These are phyloP conservation scores for Achaetomiella virescens DNA, from an alignment of 495 filamentous ascomycete species.

Conservation along the genomic window DNA sequence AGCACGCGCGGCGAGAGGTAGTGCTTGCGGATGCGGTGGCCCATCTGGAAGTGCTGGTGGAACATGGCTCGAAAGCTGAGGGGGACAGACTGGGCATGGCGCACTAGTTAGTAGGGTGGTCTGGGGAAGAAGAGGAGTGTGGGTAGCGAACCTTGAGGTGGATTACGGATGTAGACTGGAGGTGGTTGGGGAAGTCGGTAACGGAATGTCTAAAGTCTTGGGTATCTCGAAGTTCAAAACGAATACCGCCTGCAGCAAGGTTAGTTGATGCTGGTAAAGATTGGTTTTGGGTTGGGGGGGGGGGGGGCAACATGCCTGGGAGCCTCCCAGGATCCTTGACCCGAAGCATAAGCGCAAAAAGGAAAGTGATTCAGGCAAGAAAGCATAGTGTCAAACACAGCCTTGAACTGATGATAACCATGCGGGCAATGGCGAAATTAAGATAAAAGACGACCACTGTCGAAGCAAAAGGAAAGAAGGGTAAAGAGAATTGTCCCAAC, in stretches of 20 bases:
- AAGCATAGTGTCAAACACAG: conserved; percentile 77
- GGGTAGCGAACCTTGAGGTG: conserved; percentile 80
- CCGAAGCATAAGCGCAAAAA: conserved; percentile 90
- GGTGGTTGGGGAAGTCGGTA: conserved; percentile 27
- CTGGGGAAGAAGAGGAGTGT: conserved; percentile 1
- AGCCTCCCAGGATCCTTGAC: conserved; percentile 88
- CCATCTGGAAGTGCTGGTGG: conserved; percentile 93
- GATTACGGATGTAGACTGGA: conserved; percentile 63
- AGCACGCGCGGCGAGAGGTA: conserved; percentile 86
- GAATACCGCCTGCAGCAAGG: conserved; percentile 61
- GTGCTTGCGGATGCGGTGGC: conserved; percentile 85
- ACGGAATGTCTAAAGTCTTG: conserved; percentile 40
- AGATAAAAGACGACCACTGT: conserved; percentile 95
- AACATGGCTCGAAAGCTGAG: conserved; percentile 90
- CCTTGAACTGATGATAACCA: conserved; percentile 92
- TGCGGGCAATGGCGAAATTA: conserved; percentile 88
- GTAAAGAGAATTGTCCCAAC: conserved; percentile 97
- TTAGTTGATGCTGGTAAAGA: background rate
- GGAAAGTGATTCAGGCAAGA: conserved; percentile 98
- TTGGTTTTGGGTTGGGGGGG: background rate
- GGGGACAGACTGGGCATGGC: conserved; percentile 63
- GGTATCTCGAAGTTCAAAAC: conserved; percentile 82
- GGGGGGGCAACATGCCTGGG: conserved; percentile 67
- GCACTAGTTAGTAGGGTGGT: too few relatives aligned
- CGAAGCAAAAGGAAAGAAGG: conserved; percentile 89